Base-by-base conservation (phyloP, 2,329 filamentous ascomycete species). In the Lachnellula occidentalis region DNA sequence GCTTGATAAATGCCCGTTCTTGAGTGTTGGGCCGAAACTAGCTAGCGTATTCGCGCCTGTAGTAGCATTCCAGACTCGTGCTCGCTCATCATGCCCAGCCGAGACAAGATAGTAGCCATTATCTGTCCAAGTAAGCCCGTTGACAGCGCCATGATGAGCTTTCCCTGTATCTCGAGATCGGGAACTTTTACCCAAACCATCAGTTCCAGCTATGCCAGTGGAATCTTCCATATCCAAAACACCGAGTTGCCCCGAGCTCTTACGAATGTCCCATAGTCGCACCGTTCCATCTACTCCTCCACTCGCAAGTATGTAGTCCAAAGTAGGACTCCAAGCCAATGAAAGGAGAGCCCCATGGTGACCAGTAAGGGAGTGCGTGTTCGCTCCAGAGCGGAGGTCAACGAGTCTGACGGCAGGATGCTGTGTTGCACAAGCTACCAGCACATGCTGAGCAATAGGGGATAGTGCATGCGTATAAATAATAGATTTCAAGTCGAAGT, bases 401-500 rank as follows among this genome's bases (percentile, higher is more conserved):
- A 96, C 83, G 6, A 97, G 80, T 15, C 91, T 85, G 14, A 96
- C 87, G 24, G 88, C 80, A 6, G 90, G 89, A 67, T 94, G 85
- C 60, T 95, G 90, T 0, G 91, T 95, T 0, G 88, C 92, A 65
- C 90, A 94, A 9, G 92, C 91, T 9, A 96, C 88, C 4, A 96
- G 79, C 0, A 95, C 77, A 65, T 91, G 79, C 50, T 82, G 74
- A 53, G 90, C 80, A 55, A 92, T 74, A 42, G 85, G 80, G 1
- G 91, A 95, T 24, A 89, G 78, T 0, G 88, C 83, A 69, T 96
- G 91, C 1, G 87, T 85, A 71, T 90, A 90, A 47, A 90, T 76
- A 34, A 85, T 85, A 4, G 82, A 79, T 50, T 80, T 81, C 22
- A 92, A 77, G 56, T 83, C 76, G 64, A 91, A 92, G 4, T 80